Base-by-base conservation (phyloP, 2,329 filamentous ascomycete genomes). In the Colletotrichum siamense region DNA sequence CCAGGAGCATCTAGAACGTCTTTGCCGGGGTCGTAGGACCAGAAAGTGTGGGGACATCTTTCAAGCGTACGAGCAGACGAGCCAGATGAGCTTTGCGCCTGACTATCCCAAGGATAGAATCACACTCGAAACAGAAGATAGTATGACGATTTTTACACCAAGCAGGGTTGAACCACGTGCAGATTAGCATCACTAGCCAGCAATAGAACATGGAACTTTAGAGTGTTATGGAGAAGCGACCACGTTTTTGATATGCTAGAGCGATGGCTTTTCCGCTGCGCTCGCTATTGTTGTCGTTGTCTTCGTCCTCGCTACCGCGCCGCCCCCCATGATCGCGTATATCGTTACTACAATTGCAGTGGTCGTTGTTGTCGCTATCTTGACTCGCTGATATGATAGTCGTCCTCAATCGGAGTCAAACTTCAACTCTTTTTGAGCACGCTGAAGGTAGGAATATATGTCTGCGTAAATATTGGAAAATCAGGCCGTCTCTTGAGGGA, bases 1-100 rank as follows among this genome's bases (percentile, higher is more conserved):
- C 39, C 39, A 44, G 8, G 1, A 22, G 3, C 18, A 12, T 2
- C 44, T 49, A 4, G 44, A 22, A 22, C 1, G 2, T 1, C 1
- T 4, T 22, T 22, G 18, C 6, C 10, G 2, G n/a, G 0, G 1
- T 2, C 1, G 3, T 22, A 49, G 0, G 44, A 49, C 5, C 10
- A 49, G 44, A 49, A 22, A 49, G 18, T 22, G 44, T 22, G 44
- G 44, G 44, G 3, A 2, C n/a, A 49, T 49, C 44, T 49, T 49
- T 13, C 18, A 49, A n/a, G 10, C 44, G n/a, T 49, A 49, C 1
- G 44, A 49, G 44, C n/a, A 49, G 44, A 49, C 44, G 6, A 49
- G 44, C 44, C 18, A 2, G 9, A 49, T 49, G 44, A 22, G 6
- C 18, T 49, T 49, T 49, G 1, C 18, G 44, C 44, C 44, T 49